A percentile compares a stretch with the other conserved stretches of the same genome.
Evolutionary conservation across 768 basidiomycete genomes (phyloP).

Genomic region (Rickenella mellea): DNA sequence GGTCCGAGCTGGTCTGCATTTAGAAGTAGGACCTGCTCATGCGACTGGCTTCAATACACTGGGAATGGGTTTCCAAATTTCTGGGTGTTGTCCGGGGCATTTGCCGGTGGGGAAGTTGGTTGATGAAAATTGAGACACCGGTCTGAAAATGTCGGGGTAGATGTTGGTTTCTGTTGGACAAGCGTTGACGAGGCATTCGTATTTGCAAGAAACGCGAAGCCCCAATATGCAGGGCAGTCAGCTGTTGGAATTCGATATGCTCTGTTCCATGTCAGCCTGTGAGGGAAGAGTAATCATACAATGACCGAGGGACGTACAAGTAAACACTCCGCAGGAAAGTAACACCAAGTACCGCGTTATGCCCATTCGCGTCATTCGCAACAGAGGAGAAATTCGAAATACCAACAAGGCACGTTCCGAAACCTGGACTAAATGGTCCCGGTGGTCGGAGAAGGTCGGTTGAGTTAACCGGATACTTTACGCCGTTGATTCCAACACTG

Average conservation of each 20-base stretch:
- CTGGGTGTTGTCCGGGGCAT: too few species aligned
- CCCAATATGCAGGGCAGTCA: slow-evolving; percentile 20
- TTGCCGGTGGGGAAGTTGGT: slow-evolving; percentile 20
- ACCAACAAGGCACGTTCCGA: too few species aligned
- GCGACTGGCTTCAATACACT: too few species aligned
- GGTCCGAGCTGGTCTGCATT: too few species aligned
- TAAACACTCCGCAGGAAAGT: slow-evolving; percentile 23
- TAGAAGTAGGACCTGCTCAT: too few species aligned
- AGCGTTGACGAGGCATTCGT: slow-evolving; percentile 18
- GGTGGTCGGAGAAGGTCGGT: slow-evolving; percentile 14
- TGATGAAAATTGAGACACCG: slow-evolving; percentile 16
- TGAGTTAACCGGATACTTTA: slow-evolving; percentile 22
- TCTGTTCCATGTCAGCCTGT: slow-evolving; percentile 5
- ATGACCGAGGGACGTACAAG: slow-evolving; percentile 11
- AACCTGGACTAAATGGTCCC: too few species aligned
- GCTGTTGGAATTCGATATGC: slow-evolving; percentile 23
- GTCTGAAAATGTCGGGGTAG: slow-evolving; percentile 17
- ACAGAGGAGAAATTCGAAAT: too few species aligned
- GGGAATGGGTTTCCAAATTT: too few species aligned
- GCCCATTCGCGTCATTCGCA: slow-evolving; percentile 6
- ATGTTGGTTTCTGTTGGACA: slow-evolving; percentile 17
- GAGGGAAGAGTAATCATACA: background rate
- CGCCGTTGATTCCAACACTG: slow-evolving; percentile 20
- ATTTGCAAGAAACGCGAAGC: slow-evolving; percentile 20
- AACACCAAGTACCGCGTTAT: slow-evolving; percentile 12